Base-by-base conservation (phyloP, 257 asterid genomes). In the Nicotiana tabacum region DNA sequence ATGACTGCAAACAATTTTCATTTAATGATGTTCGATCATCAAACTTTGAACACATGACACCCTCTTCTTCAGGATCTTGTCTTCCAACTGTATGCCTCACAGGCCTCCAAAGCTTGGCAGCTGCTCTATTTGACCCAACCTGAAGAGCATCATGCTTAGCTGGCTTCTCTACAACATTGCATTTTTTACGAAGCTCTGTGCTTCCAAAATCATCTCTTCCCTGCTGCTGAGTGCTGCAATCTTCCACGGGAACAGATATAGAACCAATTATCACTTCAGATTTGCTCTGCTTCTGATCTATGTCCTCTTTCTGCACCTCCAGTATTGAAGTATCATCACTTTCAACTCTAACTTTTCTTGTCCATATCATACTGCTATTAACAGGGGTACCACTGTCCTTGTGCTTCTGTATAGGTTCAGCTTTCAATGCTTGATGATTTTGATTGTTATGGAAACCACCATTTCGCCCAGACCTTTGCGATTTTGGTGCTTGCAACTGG, bases 191-290 rank as follows among this genome's bases (percentile, higher is more conserved):
- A 46, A 30, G 86, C 85, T 84, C 91, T 30, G 81, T 74, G 83
- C 84, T 72, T 82, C 82, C 56, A 80, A 35, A 37, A 32, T 65
- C 84, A 29, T 78, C 78, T 37, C 77, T 80, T 13, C 81, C 87
- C 66, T 88, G 88, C 80, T 83, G 87, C 81, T 81, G 80, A 62
- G 85, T 64, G 55, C 78, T 84, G 67, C 62, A 77, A 85, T 83
- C 86, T 85, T 69, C 88, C 80, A 94, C 90, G 0, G 88, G 83
- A 62, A 96, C 87, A 3, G 97, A 77, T 88, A 95, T 89, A 56
- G 97, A 94, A 76, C 99, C 99, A 32, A 95, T 94, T 66, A 94
- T 80, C 86, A 95, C 90, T 87, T 90, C 92, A 51, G 90, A 80
- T 56, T 85, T 89, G 76, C 78, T 86, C 78, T 89, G 90, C 80